These are phyloP conservation scores for Candida saitoana DNA, from an alignment of 805 yeast genomes.

Conservation along the genomic window DNA sequence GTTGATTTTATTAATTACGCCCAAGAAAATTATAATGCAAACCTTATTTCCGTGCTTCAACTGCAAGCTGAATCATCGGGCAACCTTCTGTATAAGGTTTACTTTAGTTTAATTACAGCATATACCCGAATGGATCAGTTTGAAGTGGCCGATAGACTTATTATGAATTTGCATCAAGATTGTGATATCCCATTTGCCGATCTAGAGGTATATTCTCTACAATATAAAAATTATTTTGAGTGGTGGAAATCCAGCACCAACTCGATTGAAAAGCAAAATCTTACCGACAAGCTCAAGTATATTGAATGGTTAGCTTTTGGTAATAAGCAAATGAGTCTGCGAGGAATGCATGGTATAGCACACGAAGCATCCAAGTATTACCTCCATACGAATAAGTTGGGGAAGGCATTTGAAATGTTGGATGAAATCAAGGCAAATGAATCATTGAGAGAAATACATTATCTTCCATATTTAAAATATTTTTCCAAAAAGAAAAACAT, in stretches of 20 bases:
- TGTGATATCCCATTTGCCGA: slow-evolving; percentile 27
- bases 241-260: slow-evolving; percentile 21
- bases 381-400: slow-evolving; percentile 13
- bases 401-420: slow-evolving; percentile 19
- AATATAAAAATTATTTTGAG: slow-evolving; percentile 25
- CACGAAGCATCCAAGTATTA: slow-evolving; percentile 25
- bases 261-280: slow-evolving; percentile 4
- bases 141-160: slow-evolving; percentile 29
- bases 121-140: slow-evolving; percentile 27
- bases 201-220: slow-evolving; percentile 22
- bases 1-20: slow-evolving; percentile 18
- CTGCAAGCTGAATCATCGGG: slow-evolving; percentile 15
- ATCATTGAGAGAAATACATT: slow-evolving; percentile 22
- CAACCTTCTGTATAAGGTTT: slow-evolving; percentile 22
- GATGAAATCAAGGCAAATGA: slow-evolving; percentile 13
- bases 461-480: slow-evolving; percentile 26
- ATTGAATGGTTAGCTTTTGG: not conserved
- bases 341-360: slow-evolving; percentile 12
- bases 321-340: slow-evolving; percentile 6
- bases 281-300: not conserved
- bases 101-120: slow-evolving; percentile 23
- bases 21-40: slow-evolving; percentile 17
- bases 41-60: slow-evolving; percentile 16
- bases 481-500: slow-evolving; percentile 14
- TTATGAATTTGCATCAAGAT: slow-evolving; percentile 27